Evolutionary conservation across 139 green algal species (phyloP).

Genomic region (Zygnema cylindricum): DNA sequence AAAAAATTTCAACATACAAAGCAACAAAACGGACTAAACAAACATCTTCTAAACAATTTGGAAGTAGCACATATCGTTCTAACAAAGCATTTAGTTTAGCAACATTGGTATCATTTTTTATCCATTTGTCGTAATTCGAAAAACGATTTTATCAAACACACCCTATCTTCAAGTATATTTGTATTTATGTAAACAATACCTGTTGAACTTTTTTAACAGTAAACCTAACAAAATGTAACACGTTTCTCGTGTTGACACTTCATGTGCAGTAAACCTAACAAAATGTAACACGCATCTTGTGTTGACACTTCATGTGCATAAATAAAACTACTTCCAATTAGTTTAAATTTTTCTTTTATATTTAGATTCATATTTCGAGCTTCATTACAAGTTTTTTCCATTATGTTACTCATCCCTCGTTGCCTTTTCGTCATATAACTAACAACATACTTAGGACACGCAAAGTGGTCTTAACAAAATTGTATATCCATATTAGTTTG

Average conservation of each 20-base stretch:
- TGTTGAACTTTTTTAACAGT: too few species aligned
- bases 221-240: background rate
- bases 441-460: too few species aligned
- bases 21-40: conserved; percentile 2
- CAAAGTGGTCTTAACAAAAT: too few species aligned
- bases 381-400: background rate
- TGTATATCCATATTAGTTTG: too few species aligned
- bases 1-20: background rate
- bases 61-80: background rate
- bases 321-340: background rate
- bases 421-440: too few species aligned
- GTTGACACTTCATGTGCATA: background rate
- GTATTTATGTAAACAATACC: too few species aligned
- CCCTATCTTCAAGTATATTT: background rate
- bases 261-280: background rate
- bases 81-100: conserved; percentile 18
- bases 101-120: background rate
- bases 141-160: conserved; percentile 3
- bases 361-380: background rate
- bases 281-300: conserved; percentile 10
- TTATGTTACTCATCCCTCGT: too few species aligned
- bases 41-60: background rate
- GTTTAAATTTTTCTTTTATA: background rate
- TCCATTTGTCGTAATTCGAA: background rate
- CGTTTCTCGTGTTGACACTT: too few species aligned